A percentile compares a stretch with the other conserved stretches of the same genome.
Evolutionary conservation across 257 asterid genomes (phyloP).

Genomic region (Lycium barbarum): DNA sequence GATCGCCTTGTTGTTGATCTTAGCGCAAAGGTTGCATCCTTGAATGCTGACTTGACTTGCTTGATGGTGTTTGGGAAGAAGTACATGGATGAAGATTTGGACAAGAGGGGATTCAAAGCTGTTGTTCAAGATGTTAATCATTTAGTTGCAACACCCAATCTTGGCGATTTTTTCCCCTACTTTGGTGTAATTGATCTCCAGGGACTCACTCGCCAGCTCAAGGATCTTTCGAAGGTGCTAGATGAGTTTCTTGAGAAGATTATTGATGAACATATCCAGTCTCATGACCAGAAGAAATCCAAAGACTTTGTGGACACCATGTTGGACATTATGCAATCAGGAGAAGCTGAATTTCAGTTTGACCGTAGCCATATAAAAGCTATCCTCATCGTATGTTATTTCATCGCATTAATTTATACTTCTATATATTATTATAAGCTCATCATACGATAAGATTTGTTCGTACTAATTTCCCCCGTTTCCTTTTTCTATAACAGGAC

Average conservation of each 20-base stretch:
- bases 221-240: constrained; percentile 1
- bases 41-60: not conserved
- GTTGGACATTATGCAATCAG: not conserved
- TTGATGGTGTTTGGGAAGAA: not conserved
- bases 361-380: constrained; percentile 3
- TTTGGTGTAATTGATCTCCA: constrained; percentile 1
- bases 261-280: not conserved
- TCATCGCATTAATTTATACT: not conserved
- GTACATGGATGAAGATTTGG: not conserved
- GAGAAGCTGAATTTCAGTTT: not conserved
- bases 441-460: not conserved
- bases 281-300: not conserved
- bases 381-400: not conserved
- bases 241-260: constrained; percentile 23
- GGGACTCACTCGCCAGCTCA: not conserved
- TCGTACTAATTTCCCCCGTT: not conserved
- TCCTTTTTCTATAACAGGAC: not conserved
- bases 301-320: not conserved
- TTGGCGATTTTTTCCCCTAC: constrained; percentile 2
- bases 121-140: not conserved
- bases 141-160: not conserved
- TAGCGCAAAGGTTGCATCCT: not conserved
- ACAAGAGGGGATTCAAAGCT: not conserved
- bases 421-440: not conserved
- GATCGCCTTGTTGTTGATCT: not conserved